phyloP scores from a whole-genome alignment of 2,329 filamentous ascomycete species.

The Fusarium domesticum region DNA sequence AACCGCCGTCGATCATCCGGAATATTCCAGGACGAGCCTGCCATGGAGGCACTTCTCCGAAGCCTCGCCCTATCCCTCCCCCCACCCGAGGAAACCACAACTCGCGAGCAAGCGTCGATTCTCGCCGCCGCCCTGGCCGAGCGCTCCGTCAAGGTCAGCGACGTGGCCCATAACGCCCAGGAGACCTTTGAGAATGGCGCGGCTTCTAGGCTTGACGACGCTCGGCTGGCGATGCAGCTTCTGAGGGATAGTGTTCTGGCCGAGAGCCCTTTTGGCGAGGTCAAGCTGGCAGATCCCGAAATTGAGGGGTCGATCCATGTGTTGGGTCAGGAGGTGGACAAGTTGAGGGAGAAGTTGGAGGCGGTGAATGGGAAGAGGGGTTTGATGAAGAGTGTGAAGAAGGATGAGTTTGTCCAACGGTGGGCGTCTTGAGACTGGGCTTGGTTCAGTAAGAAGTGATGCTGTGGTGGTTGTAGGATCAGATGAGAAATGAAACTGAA shows the following conservation, averaged over 20 bases:
- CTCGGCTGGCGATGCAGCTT: constrained; percentile 46
- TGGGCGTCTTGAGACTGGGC: constrained; percentile 31
- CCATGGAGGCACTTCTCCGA: constrained; percentile 48
- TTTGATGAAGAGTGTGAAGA: constrained; percentile 43
- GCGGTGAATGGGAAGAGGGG: constrained; percentile 38
- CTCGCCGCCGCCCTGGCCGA: constrained; percentile 40
- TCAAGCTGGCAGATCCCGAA: constrained; percentile 51
- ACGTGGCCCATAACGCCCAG: constrained; percentile 46
- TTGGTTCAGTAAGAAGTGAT: too few relatives aligned
- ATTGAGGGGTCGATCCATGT: constrained; percentile 50
- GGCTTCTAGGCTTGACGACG: constrained; percentile 45
- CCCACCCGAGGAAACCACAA: constrained; percentile 26
- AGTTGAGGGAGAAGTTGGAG: constrained; percentile 39
- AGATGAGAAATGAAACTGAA: too few relatives aligned
- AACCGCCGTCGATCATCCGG: constrained; percentile 38
- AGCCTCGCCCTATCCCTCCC: constrained; percentile 45
- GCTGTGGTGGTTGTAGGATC: too few relatives aligned
- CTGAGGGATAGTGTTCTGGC: constrained; percentile 51
- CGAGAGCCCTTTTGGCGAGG: constrained; percentile 48
- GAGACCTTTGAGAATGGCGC: constrained; percentile 47
- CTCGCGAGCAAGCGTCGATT: constrained; percentile 26
- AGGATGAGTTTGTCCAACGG: constrained; percentile 44
- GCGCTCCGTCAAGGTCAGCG: constrained; percentile 41
- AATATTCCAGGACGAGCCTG: constrained; percentile 33
- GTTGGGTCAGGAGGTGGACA: constrained; percentile 44